Evolutionary conservation across 2,329 filamentous ascomycete species (phyloP), one percentile per base, ranked within the genome.

Genomic region (Fusarium lateritium): DNA sequence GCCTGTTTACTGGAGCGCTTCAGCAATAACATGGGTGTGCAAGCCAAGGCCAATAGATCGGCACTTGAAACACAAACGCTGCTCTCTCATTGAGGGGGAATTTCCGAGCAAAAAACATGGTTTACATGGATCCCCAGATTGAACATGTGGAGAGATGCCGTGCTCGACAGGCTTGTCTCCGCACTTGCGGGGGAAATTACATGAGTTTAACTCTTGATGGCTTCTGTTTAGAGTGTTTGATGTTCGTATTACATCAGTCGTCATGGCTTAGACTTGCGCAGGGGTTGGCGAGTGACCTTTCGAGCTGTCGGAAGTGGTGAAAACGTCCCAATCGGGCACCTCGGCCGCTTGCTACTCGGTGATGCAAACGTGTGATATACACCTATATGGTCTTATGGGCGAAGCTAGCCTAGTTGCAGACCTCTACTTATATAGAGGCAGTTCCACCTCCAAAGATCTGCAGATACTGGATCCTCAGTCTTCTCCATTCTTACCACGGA

Each of bases 1-100:
- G 22, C 28, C 40, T 39, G 52, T 42, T 62, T 21, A 69, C 56
- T 69, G 66, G 66, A 70, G 66, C 66, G 56, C 66, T 67, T 69
- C 61, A 39, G 42, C 19, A 31, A 15, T 15, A 34, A 28, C 66
- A 70, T 49, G 66, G 66, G 65, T 67, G 21, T 15, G n/a, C 3
- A 34, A 53, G 46, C 28, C 62, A 22, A 31, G 40, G 31, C 34
- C 22, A 24, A 21, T 34, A 31, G 66, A 69, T 69, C 51, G 49
- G 45, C 66, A 38, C 21, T 40, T 44, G 36, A 58, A 55, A 56
- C 53, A n/a, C 31, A 40, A 31, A 54, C 42, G 31, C 45, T 40
- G 14, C 31, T 19, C 34, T 43, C 40, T 46, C n/a, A 34, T 44
- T 19, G 40, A 62, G 31, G 49, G 42, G 44, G 40, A 52, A 70